A percentile compares a stretch with the other conserved stretches of the same genome.
Evolutionary conservation across 441 rosid species (phyloP).

Genomic region (Pelargonium citronellum): DNA sequence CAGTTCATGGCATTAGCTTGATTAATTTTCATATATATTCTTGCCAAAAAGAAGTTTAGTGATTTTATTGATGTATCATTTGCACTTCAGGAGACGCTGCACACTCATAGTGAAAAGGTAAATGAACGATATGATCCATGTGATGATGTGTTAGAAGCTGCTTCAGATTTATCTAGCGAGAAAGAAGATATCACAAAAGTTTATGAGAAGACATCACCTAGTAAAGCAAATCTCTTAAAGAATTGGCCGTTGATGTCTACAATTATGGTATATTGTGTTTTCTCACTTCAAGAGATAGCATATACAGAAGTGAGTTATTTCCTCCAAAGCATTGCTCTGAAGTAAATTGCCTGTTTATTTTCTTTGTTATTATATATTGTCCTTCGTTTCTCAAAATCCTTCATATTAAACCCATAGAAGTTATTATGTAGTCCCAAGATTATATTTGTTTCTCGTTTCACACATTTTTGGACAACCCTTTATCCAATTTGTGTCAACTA

Average conservation of each 20-base stretch:
- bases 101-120: conserved; percentile 31
- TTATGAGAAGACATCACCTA: conserved; percentile 24
- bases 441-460: neutral
- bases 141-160: conserved; percentile 20
- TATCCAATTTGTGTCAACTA: neutral
- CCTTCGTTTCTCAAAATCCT: neutral
- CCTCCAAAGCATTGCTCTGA: neutral
- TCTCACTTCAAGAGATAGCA: conserved; percentile 62
- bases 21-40: neutral
- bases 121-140: conserved; percentile 18
- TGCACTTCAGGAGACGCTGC: conserved; percentile 52
- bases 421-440: neutral
- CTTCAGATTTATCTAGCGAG: conserved; percentile 26
- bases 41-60: neutral
- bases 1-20: neutral
- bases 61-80: neutral
- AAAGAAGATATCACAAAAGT: conserved; percentile 19
- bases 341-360: no score
- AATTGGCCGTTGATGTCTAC: conserved; percentile 58
- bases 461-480: neutral
- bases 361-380: neutral
- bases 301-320: conserved; percentile 46
- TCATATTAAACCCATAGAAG: neutral
- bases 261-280: conserved; percentile 49
- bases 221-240: conserved; percentile 35